These are phyloP conservation scores for Apiospora malaysiana DNA, from an alignment of 2,329 filamentous ascomycete genomes.

Conservation along the genomic window DNA sequence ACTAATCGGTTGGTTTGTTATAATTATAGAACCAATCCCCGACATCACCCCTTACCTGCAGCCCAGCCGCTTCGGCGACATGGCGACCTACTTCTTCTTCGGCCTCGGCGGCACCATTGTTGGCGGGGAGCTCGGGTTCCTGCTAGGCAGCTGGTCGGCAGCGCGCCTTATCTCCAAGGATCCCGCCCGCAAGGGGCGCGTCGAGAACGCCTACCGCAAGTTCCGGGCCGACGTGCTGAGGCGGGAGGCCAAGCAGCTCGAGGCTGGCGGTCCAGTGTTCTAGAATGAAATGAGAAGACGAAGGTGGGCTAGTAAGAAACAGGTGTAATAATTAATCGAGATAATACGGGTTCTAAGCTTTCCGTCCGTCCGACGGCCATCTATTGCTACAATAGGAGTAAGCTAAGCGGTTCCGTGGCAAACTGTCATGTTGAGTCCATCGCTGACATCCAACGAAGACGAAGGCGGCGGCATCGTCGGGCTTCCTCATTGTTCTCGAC, in stretches of 20 bases:
- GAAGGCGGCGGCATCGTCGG: too few relatives aligned
- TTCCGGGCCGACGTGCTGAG: constrained; percentile 69
- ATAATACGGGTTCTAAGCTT: not conserved
- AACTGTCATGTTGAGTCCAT: too few relatives aligned
- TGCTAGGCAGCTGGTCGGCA: constrained; percentile 62
- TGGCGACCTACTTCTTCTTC: constrained; percentile 68
- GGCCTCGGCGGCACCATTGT: constrained; percentile 66
- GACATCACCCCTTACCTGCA: constrained; percentile 63
- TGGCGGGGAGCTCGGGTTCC: constrained; percentile 66
- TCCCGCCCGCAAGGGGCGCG: constrained; percentile 57
- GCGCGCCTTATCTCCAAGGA: constrained; percentile 58
- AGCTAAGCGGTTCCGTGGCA: too few relatives aligned
- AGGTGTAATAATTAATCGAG: not conserved
- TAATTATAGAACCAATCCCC: constrained; percentile 59
- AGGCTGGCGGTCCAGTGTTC: constrained; percentile 45
- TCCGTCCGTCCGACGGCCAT: too few relatives aligned
- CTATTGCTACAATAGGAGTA: too few relatives aligned
- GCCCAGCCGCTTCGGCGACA: constrained; percentile 63
- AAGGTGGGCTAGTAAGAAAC: not conserved
- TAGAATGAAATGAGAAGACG: not conserved
- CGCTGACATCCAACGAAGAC: too few relatives aligned
- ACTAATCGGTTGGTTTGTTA: not conserved
- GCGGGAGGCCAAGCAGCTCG: constrained; percentile 61
- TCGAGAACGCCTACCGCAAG: constrained; percentile 66
- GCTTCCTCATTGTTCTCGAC: too few relatives aligned